phyloP scores from a whole-genome alignment of 495 filamentous ascomycete species.

The Talaromyces borbonicus region DNA sequence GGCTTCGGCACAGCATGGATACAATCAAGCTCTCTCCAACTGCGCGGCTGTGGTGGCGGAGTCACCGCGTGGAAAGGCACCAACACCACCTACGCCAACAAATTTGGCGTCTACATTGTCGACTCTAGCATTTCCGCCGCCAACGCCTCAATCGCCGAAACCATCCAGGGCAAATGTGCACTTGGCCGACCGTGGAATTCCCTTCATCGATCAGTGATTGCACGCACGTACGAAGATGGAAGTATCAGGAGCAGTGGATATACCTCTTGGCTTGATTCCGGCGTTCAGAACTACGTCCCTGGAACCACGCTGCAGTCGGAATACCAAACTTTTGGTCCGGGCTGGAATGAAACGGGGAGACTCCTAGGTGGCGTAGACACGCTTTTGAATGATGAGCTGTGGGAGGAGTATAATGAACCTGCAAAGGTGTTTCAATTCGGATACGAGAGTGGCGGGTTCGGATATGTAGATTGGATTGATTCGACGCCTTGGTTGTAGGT shows the following conservation, averaged over 20 bases:
- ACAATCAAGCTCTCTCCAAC: constrained; percentile 29
- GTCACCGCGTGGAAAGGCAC: constrained; percentile 59
- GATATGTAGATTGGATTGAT: constrained; percentile 48
- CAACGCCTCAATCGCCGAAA: constrained; percentile 37
- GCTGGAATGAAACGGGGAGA: constrained; percentile 42
- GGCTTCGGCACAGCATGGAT: constrained; percentile 44
- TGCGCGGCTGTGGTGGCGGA: constrained; percentile 50
- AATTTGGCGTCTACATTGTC: constrained; percentile 52
- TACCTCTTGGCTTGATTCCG: constrained; percentile 39
- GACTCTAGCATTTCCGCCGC: constrained; percentile 38
- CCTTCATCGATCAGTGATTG: constrained; percentile 44
- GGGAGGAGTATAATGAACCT: constrained; percentile 34
- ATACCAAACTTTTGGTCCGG: constrained; percentile 42
- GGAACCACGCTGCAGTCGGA: constrained; percentile 46
- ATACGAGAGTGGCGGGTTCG: constrained; percentile 32
- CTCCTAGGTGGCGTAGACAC: constrained; percentile 29
- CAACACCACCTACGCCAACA: constrained; percentile 52
- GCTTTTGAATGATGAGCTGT: constrained; percentile 29
- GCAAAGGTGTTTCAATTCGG: constrained; percentile 40
- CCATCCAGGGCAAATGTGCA: constrained; percentile 40
- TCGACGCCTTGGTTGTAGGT: constrained; percentile 6
- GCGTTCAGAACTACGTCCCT: constrained; percentile 28
- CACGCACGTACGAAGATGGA: constrained; percentile 39
- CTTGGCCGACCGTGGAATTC: constrained; percentile 52
- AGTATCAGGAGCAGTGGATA: constrained; percentile 43